Conservation (phyloP, 1,284 basidiomycete genomes). For the Cronartium quercuum region DNA sequence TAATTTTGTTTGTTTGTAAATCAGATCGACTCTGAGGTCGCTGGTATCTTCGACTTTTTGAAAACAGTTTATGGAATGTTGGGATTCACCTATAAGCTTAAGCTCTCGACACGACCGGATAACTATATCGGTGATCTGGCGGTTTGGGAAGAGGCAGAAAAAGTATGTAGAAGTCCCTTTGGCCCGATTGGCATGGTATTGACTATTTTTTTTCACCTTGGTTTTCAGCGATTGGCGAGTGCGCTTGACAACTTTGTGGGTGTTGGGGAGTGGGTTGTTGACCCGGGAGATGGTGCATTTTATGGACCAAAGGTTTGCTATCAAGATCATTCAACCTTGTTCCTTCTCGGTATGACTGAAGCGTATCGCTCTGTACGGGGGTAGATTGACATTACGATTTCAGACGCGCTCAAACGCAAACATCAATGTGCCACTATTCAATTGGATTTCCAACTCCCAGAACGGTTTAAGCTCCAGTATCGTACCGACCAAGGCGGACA, state of each 20-base stretch:
- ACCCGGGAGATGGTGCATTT: slow-evolving; percentile 87
- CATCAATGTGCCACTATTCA: slow-evolving; percentile 99
- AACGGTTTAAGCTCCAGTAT: slow-evolving; percentile 92
- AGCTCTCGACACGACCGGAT: slow-evolving; percentile 91
- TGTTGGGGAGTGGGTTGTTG: slow-evolving; percentile 84
- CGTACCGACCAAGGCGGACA: slow-evolving; percentile 58
- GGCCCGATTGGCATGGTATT: neutral
- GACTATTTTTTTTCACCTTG: neutral
- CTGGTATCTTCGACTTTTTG: slow-evolving; percentile 87
- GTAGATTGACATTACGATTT: slow-evolving; percentile 93
- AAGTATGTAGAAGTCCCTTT: slow-evolving; percentile 52
- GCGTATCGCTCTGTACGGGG: neutral
- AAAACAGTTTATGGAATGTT: slow-evolving; percentile 90
- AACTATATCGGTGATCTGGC: slow-evolving; percentile 85
- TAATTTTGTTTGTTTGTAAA: neutral
- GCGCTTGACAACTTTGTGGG: slow-evolving; percentile 76
- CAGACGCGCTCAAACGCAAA: slow-evolving; percentile 81
- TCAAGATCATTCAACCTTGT: neutral
- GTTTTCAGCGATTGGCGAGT: slow-evolving; percentile 65
- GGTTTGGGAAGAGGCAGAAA: slow-evolving; percentile 84
- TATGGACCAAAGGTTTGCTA: slow-evolving; percentile 50
- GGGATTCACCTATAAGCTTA: slow-evolving; percentile 92
- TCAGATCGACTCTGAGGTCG: slow-evolving; percentile 82
- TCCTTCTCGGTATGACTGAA: too few relatives aligned
- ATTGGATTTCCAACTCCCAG: slow-evolving; percentile 98